Conservation (phyloP, 2,329 filamentous ascomycete genomes). For the Fusarium algeriense region DNA sequence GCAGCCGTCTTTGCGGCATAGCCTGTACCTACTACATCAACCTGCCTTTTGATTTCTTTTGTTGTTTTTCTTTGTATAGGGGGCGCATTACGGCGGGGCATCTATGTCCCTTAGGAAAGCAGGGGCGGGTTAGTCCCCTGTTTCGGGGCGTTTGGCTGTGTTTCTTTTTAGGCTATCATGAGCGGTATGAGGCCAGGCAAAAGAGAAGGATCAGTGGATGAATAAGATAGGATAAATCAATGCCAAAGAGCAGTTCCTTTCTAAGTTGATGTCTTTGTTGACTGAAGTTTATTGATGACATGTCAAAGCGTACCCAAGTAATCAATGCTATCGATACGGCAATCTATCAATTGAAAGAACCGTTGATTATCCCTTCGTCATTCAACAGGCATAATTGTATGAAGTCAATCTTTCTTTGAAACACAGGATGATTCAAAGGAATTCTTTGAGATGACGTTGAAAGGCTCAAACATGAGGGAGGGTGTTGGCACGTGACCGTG, state of each 20-base stretch:
- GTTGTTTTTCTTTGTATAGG: conserved; percentile 43
- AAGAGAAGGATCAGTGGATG: conserved; percentile 41
- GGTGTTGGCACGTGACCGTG: conserved; percentile 21
- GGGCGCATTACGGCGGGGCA: conserved; percentile 44
- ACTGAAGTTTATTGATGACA: neutral
- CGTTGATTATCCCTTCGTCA: neutral
- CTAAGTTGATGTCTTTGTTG: neutral
- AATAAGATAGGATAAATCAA: conserved; percentile 42
- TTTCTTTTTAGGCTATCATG: conserved; percentile 45
- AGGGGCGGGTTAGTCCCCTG: conserved; percentile 36
- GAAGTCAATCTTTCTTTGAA: neutral
- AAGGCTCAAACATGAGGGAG: neutral
- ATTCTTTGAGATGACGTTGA: neutral
- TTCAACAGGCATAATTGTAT: neutral
- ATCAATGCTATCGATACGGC: neutral
- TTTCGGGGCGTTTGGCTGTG: conserved; percentile 45
- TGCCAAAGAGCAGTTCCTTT: conserved; percentile 43
- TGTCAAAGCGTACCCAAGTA: neutral
- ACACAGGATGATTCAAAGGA: neutral
- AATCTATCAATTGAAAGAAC: neutral
- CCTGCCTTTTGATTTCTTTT: conserved; percentile 44
- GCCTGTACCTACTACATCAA: conserved; percentile 47
- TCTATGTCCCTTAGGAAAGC: conserved; percentile 41
- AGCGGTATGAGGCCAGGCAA: conserved; percentile 44
- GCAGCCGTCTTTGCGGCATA: conserved; percentile 31